Evolutionary conservation across 257 asterid genomes (phyloP).

Genomic region (Nyctanthes arbortristis): DNA sequence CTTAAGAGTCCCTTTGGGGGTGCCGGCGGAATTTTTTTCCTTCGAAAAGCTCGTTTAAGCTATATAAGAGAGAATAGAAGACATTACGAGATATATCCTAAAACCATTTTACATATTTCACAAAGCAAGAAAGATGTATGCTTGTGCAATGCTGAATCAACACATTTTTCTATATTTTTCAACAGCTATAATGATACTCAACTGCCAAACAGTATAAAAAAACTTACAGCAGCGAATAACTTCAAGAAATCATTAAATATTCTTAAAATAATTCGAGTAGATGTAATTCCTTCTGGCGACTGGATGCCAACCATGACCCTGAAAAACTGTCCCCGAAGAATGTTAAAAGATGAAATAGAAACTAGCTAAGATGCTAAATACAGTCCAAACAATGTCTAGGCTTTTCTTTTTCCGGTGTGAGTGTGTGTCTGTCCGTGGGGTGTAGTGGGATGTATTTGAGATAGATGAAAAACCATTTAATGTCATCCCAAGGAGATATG

Average conservation of each 20-base stretch:
- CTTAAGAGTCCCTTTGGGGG: constrained; percentile 63
- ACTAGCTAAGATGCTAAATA: constrained; percentile 22
- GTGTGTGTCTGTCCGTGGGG: no score
- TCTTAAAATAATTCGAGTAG: constrained; percentile 47
- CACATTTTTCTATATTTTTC: constrained; percentile 12
- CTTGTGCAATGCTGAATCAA: constrained; percentile 19
- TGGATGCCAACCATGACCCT: constrained; percentile 79
- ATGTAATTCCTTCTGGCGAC: constrained; percentile 71
- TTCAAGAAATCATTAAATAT: constrained; percentile 74
- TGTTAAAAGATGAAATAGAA: constrained; percentile 25
- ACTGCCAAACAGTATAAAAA: constrained; percentile 13
- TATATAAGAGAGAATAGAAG: constrained; percentile 37
- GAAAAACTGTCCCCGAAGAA: constrained; percentile 57
- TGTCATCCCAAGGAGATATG: background rate
- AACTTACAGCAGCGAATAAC: constrained; percentile 64
- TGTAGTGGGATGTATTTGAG: no score
- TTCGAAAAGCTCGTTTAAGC: constrained; percentile 59
- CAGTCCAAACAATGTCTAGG: constrained; percentile 1
- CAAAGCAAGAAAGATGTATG: constrained; percentile 15
- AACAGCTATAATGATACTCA: constrained; percentile 9
- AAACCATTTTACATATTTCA: constrained; percentile 11
- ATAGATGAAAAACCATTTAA: no score
- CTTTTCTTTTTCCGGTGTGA: no score
- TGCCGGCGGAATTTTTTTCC: constrained; percentile 53
- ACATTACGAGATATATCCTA: constrained; percentile 17